Evolutionary conservation across 2,329 filamentous ascomycete species (phyloP).

Genomic region (Ceratocystis cacaofunesta): DNA sequence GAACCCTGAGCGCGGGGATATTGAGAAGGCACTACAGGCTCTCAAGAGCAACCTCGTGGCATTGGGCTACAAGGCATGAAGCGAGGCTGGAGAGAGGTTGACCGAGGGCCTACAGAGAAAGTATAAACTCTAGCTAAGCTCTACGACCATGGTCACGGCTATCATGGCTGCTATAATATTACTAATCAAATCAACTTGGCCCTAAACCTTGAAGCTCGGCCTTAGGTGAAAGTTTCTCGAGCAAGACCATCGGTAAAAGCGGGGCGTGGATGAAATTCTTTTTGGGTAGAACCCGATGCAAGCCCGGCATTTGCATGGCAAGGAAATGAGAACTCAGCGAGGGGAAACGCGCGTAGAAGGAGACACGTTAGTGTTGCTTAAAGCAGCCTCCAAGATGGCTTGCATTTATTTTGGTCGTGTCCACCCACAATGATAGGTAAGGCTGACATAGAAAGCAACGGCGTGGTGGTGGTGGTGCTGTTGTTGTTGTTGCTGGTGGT

Average conservation of each 20-base stretch:
- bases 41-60: conserved; percentile 61
- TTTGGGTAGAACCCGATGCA: background rate
- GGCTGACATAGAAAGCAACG: background rate
- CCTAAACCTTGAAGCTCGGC: background rate
- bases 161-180: background rate
- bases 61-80: conserved; percentile 40
- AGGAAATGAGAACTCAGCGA: background rate
- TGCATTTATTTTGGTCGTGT: background rate
- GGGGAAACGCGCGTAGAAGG: background rate
- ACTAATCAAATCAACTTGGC: background rate
- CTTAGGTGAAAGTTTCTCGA: conserved; percentile 5
- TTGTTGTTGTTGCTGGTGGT: too few relatives aligned
- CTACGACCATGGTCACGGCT: background rate
- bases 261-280: background rate
- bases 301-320: background rate
- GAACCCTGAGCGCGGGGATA: conserved; percentile 62
- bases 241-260: conserved; percentile 7
- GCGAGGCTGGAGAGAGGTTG: conserved; percentile 7
- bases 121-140: conserved; percentile 4
- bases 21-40: conserved; percentile 69
- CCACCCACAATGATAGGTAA: background rate
- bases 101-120: background rate
- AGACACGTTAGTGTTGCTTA: background rate
- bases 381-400: background rate
- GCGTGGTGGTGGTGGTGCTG: too few relatives aligned